Evolutionary conservation across 495 filamentous ascomycete species (phyloP), one percentile per base, ranked within the genome.

Genomic region (Podospora conica): DNA sequence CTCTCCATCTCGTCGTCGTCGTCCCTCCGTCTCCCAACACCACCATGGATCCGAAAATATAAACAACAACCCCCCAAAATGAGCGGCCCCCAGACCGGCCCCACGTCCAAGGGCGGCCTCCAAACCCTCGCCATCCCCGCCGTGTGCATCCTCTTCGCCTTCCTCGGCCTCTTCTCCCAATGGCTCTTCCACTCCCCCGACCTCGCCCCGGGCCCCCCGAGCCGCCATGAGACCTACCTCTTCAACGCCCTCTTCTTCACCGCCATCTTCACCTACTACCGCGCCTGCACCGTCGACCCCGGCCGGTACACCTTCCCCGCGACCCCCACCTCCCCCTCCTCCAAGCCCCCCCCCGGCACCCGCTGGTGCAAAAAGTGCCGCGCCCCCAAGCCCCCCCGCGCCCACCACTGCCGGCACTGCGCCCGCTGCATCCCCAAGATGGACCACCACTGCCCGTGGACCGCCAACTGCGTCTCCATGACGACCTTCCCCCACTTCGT

Each of bases 381-480:
- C 57, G 85, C 87, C 12, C 85, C 83, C 20, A 98, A 98, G 70
- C 92, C 96, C 10, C 90, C 90, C 8, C 82, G 95, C 60, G 85
- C 92, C 53, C 96, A 98, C 79, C 95, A 98, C 80, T 98, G 95
- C 81, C 90, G 89, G 69, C 86, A 84, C 58, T 98, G 95, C 78
- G 81, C 82, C 70, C 88, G 90, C 85, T 98, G 95, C 77, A 88
- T 98, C 65, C 90, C 93, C 1, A 93, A 91, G 74, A 98, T 98
- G 96, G 95, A 98, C 80, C 95, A 98, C 77, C 95, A 98, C 79
- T 98, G 95, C 73, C 93, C 95, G 0, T 98, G 95, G 95, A 97
- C 93, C 2, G 78, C 81, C 55, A 97, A 96, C 75, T 98, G 95
- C 78, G 92, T 98, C 55, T 97, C 93, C 3, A 84, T 96, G 74